Percentiles rank a stretch among this genome's conserved stretches.
Conservation (phyloP, 352 stramenopile species). For the Nothophytophthora sp. region DNA sequence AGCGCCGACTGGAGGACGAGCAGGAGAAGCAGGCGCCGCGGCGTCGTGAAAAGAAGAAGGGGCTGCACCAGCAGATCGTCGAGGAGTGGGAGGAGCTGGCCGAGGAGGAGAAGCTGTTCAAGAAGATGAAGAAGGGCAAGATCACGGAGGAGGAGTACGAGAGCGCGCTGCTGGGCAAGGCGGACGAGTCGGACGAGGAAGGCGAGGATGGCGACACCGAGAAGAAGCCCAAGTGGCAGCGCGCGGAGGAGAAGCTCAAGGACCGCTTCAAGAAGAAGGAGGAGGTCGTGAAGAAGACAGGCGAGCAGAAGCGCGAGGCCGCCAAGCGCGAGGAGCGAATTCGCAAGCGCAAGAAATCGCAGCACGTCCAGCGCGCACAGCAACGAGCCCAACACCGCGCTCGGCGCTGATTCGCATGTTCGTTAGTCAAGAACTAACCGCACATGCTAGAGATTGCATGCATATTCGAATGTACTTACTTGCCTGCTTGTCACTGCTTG, state of each 20-base stretch:
- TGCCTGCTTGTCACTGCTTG: neutral
- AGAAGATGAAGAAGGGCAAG: slow-evolving; percentile 98
- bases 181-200: slow-evolving; percentile 35
- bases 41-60: slow-evolving; percentile 95
- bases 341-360: slow-evolving; percentile 75
- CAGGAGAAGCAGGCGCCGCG: slow-evolving; percentile 66
- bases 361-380: slow-evolving; percentile 66
- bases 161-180: slow-evolving; percentile 68
- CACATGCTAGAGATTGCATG: slow-evolving; percentile 31
- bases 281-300: slow-evolving; percentile 67
- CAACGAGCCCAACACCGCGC: slow-evolving; percentile 49
- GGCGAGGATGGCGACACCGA: slow-evolving; percentile 31
- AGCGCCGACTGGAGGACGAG: slow-evolving; percentile 56
- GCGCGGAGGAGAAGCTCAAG: slow-evolving; percentile 67
- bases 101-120: slow-evolving; percentile 96
- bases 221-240: slow-evolving; percentile 69
- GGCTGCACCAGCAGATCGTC: slow-evolving; percentile 95
- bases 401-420: slow-evolving; percentile 17
- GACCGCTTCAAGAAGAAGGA: slow-evolving; percentile 89
- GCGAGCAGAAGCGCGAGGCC: slow-evolving; percentile 69
- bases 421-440: slow-evolving; percentile 21
- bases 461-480: neutral
- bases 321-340: slow-evolving; percentile 84
- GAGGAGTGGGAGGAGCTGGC: slow-evolving; percentile 99
- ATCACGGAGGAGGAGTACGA: slow-evolving; percentile 96